Conservation (phyloP, 768 basidiomycete species). For the Kwoniella sp. region DNA sequence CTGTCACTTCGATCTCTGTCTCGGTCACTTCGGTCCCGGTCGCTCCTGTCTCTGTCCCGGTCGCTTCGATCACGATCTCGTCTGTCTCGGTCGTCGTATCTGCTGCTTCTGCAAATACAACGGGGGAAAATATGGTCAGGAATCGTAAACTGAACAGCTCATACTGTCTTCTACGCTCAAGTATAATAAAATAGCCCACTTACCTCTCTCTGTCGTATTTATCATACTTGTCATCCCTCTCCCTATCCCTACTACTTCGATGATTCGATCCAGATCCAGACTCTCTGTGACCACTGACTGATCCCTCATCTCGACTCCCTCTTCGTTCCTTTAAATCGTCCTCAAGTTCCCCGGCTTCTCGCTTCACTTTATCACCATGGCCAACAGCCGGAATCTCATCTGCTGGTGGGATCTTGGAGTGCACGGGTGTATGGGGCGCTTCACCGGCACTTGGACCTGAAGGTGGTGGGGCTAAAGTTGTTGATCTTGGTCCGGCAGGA, state of each 20-base stretch:
- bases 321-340: slow-evolving; percentile 47
- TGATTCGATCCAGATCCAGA: slow-evolving; percentile 28
- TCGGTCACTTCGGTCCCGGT: slow-evolving; percentile 15
- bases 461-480: slow-evolving; percentile 19
- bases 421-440: slow-evolving; percentile 37
- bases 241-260: slow-evolving; percentile 22
- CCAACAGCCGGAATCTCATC: slow-evolving; percentile 56
- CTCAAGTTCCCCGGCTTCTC: slow-evolving; percentile 51
- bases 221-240: slow-evolving; percentile 23
- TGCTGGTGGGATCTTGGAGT: slow-evolving; percentile 55
- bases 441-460: slow-evolving; percentile 24
- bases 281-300: slow-evolving; percentile 60
- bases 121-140: no score
- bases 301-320: slow-evolving; percentile 57
- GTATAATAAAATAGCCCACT: neutral
- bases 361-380: slow-evolving; percentile 52
- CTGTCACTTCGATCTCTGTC: slow-evolving; percentile 13
- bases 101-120: slow-evolving; percentile 1
- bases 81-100: slow-evolving; percentile 15
- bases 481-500: slow-evolving; percentile 37
- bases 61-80: slow-evolving; percentile 15
- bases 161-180: no score
- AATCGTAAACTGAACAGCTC: no score
- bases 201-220: slow-evolving; percentile 25
- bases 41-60: neutral